These are phyloP conservation scores for barley (Hordeum vulgare) DNA, from an alignment of 176 grass and related monocot genomes.

Conservation along the genomic window DNA sequence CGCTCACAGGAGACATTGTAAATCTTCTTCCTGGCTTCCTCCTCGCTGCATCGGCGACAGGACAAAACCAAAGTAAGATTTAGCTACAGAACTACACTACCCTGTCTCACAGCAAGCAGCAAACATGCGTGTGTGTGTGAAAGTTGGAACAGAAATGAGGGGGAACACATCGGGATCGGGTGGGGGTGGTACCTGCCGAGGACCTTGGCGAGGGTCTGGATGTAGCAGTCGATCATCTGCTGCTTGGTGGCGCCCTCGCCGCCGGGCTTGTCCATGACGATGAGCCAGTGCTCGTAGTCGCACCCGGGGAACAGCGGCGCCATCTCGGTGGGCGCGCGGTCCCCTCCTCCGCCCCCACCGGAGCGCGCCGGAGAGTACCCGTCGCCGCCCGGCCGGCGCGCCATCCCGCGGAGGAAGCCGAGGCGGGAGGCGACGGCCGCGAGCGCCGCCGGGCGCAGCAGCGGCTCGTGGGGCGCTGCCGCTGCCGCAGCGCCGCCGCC, in stretches of 20 bases:
- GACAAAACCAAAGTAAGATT: neutral
- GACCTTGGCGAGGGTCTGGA: conserved; percentile 87
- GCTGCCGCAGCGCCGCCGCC: neutral
- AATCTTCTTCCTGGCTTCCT: conserved; percentile 88
- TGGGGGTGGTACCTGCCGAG: conserved; percentile 50
- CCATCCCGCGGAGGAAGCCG: conserved; percentile 36
- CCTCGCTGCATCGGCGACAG: conserved; percentile 36
- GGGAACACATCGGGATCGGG: neutral
- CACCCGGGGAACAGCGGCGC: conserved; percentile 86
- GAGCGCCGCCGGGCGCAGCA: conserved; percentile 20
- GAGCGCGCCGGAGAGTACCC: conserved; percentile 16
- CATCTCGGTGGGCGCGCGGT: conserved; percentile 80
- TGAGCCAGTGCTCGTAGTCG: conserved; percentile 99
- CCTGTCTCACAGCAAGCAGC: neutral
- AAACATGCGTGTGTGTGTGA: too few species aligned
- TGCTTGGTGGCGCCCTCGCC: conserved; percentile 81
- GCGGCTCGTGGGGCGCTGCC: neutral
- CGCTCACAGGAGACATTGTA: conserved; percentile 84
- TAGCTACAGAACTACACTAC: neutral
- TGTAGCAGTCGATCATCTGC: conserved; percentile 97
- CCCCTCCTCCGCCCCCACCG: conserved; percentile 14
- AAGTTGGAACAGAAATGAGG: neutral
- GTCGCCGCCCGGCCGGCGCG: conserved; percentile 40
- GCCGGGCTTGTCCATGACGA: conserved; percentile 97
- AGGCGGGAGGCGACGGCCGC: conserved; percentile 26